Evolutionary conservation across 2,329 filamentous ascomycete genomes (phyloP), one percentile per base, ranked within the genome.

Genomic region (Diaporthe caulivora): DNA sequence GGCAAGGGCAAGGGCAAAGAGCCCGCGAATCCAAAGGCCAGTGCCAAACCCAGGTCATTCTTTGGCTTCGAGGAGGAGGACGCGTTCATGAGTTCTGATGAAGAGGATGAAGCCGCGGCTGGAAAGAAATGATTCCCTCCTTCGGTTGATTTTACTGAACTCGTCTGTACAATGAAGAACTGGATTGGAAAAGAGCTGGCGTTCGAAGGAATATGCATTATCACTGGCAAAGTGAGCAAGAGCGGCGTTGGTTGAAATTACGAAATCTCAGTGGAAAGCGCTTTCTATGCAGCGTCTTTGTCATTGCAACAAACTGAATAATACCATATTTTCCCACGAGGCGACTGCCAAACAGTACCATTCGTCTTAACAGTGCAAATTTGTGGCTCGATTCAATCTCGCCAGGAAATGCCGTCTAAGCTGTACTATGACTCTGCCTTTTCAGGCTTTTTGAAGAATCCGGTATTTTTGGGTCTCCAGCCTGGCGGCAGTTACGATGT

Each of bases 21-120:
- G 76, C 29, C 53, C 51, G 58, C 62, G 10, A 58, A 18, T 15
- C 31, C 72, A 2, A 72, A 29, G 8, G 49, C 26, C 49, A 82
- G 82, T 71, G 80, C 49, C 68, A 84, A 85, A 76, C 80, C 80
- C 24, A 85, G 78, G 78, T 85, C 87, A 0, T 94, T 95, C 79
- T 93, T 92, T 78, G 93, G 93, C 0, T 96, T 95, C 83, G 93
- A 95, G 75, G 93, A 95, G 44, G 92, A 94, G 70, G 93, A 95
- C 60, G 92, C 94, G 78, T 93, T 92, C 76, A 91, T 92, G 89
- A 93, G 91, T 77, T 91, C 89, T 13, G 89, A 89, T 68, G 89
- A 92, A n/a, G 91, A 92, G 44, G 87, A 89, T 17, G 83, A 85
- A 8, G 81, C 84, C 34, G 78, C 74, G 11, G 72, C 74, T 17